Percentiles rank a stretch among this genome's conserved stretches.
These are phyloP conservation scores for Xerocomus potaroensis DNA, from an alignment of 768 basidiomycete genomes.

Conservation along the genomic window DNA sequence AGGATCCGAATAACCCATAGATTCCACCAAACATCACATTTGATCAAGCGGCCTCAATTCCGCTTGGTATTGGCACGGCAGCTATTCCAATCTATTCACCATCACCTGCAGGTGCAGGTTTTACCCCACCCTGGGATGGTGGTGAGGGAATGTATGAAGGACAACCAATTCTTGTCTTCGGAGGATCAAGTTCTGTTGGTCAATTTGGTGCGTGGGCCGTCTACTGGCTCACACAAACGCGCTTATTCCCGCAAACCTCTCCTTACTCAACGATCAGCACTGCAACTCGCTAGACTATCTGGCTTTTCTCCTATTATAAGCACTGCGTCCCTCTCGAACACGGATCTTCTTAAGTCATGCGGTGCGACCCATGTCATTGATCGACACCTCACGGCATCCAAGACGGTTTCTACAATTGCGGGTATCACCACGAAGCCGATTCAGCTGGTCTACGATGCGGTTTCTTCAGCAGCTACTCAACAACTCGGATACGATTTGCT, in stretches of 20 bases:
- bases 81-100: constrained; percentile 31
- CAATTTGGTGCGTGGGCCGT: too few species aligned
- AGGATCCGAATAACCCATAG: constrained; percentile 22
- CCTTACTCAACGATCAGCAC: too few species aligned
- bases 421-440: constrained; percentile 13
- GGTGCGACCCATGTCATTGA: constrained; percentile 39
- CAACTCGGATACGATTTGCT: constrained; percentile 30
- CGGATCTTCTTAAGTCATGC: constrained; percentile 29
- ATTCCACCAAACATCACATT: constrained; percentile 36
- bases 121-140: constrained; percentile 33
- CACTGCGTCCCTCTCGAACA: constrained; percentile 36
- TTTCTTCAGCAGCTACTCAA: constrained; percentile 32
- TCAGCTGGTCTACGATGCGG: constrained; percentile 22
- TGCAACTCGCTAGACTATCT: constrained; percentile 34
- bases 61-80: constrained; percentile 31
- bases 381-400: constrained; percentile 8
- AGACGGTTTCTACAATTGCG: constrained; percentile 13
- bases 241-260: not conserved
- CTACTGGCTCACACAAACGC: constrained; percentile 9
- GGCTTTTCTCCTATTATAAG: constrained; percentile 37
- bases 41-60: constrained; percentile 39
- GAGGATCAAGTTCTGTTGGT: constrained; percentile 36
- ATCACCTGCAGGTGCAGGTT: constrained; percentile 24
- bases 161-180: constrained; percentile 34
- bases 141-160: constrained; percentile 27